A percentile compares a stretch with the other conserved stretches of the same genome.
Conservation (phyloP, 768 basidiomycete species). For the Termitomyces sp. region DNA sequence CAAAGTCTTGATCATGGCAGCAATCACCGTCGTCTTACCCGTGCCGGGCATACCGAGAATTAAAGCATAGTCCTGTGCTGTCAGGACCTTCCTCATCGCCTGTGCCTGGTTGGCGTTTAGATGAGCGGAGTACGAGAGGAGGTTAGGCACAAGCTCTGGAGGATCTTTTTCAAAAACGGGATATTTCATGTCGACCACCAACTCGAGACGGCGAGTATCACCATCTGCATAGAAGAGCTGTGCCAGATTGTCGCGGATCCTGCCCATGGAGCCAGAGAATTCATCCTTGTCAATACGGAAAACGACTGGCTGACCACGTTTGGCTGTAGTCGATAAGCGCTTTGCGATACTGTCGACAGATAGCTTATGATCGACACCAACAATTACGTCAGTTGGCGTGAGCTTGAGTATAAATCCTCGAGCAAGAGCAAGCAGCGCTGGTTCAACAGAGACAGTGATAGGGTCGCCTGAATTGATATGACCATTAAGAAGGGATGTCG, state of each 20-base stretch:
- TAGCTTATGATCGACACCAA: conserved; percentile 85
- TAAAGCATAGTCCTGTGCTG: conserved; percentile 85
- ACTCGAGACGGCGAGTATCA: conserved; percentile 57
- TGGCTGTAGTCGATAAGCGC: conserved; percentile 20
- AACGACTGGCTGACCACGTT: conserved; percentile 21
- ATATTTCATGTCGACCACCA: conserved; percentile 75
- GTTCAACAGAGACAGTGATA: conserved; percentile 83
- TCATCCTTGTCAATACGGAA: conserved; percentile 97
- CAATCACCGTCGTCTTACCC: conserved; percentile 94
- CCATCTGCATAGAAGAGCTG: conserved; percentile 81
- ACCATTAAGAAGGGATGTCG: conserved; percentile 50
- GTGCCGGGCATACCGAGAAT: conserved; percentile 98
- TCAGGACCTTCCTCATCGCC: conserved; percentile 71
- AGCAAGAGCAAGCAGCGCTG: conserved; percentile 76
- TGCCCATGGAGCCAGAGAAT: conserved; percentile 76
- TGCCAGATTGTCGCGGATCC: conserved; percentile 87
- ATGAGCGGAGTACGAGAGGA: conserved; percentile 23
- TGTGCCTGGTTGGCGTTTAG: conserved; percentile 70
- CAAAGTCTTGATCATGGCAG: conserved; percentile 76
- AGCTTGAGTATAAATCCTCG: conserved; percentile 81
- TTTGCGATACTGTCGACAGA: conserved; percentile 41
- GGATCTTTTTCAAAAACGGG: conserved; percentile 52
- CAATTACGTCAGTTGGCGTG: conserved; percentile 50
- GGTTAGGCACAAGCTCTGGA: conserved; percentile 17
- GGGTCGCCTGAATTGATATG: conserved; percentile 79